Conservation (phyloP, 768 basidiomycete species). For the Boletus reticulatus region DNA sequence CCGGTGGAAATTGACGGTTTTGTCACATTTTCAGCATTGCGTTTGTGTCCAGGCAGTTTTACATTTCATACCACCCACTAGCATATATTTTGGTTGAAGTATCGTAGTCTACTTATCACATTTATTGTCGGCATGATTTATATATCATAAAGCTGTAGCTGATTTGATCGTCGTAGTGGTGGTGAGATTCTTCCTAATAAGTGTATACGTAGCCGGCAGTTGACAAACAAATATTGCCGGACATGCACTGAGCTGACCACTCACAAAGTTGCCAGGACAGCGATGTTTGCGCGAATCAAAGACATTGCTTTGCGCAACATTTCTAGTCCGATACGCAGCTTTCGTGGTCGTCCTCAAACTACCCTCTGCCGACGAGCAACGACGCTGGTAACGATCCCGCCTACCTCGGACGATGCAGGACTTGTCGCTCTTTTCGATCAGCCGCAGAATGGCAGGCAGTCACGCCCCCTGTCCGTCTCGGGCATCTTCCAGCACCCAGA, state of each 20-base stretch:
- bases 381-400: conserved; percentile 49
- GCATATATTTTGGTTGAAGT: conserved; percentile 23
- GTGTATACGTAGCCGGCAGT: not conserved
- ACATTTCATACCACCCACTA: conserved; percentile 29
- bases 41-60: conserved; percentile 10
- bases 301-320: conserved; percentile 42
- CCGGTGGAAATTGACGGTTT: conserved; percentile 9
- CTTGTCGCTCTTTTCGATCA: conserved; percentile 73
- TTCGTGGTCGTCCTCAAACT: conserved; percentile 36
- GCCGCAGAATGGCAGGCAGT: conserved; percentile 39
- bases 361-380: conserved; percentile 31
- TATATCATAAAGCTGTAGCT: not conserved
- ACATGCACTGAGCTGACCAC: not conserved
- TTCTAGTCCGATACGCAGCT: conserved; percentile 34
- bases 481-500: conserved; percentile 85
- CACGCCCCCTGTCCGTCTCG: conserved; percentile 50
- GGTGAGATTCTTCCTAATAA: conserved; percentile 9
- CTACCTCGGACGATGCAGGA: conserved; percentile 62
- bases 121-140: conserved; percentile 20
- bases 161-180: conserved; percentile 7
- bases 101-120: conserved; percentile 31
- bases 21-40: conserved; percentile 6
- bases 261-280: not conserved
- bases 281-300: conserved; percentile 37
- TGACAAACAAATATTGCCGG: not conserved